Evolutionary conservation across 2,329 filamentous ascomycete genomes (phyloP), one percentile per base, ranked within the genome.

Genomic region (Hypoxylon sp.): DNA sequence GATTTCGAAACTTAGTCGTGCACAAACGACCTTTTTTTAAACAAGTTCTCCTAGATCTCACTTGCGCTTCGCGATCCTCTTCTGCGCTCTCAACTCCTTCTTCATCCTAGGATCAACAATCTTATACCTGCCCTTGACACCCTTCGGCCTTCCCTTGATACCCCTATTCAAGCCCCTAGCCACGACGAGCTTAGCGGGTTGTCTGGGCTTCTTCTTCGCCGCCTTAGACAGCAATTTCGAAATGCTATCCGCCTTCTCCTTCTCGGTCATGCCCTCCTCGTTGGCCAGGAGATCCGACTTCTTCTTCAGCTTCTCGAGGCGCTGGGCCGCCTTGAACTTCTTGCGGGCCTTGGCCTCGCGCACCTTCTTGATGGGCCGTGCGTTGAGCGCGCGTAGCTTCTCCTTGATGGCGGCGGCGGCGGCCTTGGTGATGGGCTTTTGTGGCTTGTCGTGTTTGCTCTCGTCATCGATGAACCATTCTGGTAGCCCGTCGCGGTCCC

Each of bases 391-490:
- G 32, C 95, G 91, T 77, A 92, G 79, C 82, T 99, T 99, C 77
- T 98, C 95, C 80, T 96, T 94, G 83, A 99, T 98, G 1, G 96
- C 96, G 13, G 89, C 86, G 0, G 95, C 94, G 0, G 92, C 97
- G 34, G 93, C 93, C 74, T 96, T 96, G 55, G 91, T 94, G 75
- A 97, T 95, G n/a, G 96, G 97, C 64, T 93, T 91, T 70, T 96
- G 90, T 1, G 87, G 87, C 78, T 91, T 93, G 80, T 94, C 93
- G 81, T 99, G 95, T 74, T 86, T 89, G 73, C 81, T 79, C 80
- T 99, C 96, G 76, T 99, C 96, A 76, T 99, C 96, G 14, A 98
- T 82, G 84, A 99, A 99, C 97, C 97, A 99, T 56, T 98, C 95
- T 0, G 96, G 96, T 1, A 99, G 86, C 2, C 95, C 94, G 72